Base-by-base conservation (phyloP, 306 rosid species). In the Luffa aegyptiaca region DNA sequence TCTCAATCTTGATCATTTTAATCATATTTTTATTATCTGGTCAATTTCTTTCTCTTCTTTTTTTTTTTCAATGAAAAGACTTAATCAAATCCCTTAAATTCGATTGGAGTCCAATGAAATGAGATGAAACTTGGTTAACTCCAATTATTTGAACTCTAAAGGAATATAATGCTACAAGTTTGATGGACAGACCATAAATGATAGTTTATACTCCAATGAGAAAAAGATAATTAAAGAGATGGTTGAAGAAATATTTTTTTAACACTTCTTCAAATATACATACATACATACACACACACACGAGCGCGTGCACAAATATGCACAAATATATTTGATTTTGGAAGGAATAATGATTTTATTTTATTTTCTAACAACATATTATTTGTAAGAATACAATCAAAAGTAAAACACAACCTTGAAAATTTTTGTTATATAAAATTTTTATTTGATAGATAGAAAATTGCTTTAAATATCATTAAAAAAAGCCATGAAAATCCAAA, bases 21-120 rank as follows among this genome's bases (percentile, higher is more conserved):
- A 59, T 26, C 66, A 16, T 33, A 65, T 66, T 2, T 7, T 66
- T 37, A 36, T 63, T 26, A 26, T 26, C 31, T 26, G 0, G 1
- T 4, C 2, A 26, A 26, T 1, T 2, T 1, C 1, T 1, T 0
- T 1, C 1, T 13, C 2, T 35, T 65, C 0, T 36, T 13, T 66
- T 39, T 66, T 37, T 0, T 39, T 39, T 66, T 39, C 1, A 16
- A 66, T 39, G 4, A 36, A 39, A 39, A 2, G 4, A 17, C n/a
- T 66, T 66, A 2, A 39, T 39, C 10, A 5, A 12, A 64, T 35
- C 44, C 11, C 8, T 64, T 33, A 7, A 36, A 5, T 14, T 14
- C 10, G 11, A 5, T 13, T 36, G 6, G 8, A 64, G 36, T 64
- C 5, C 36, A 35, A 65, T 65, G 3, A 5, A 65, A 16, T 35